Conservation (phyloP, 305 asterid species). For the Caryopteris hybrid region DNA sequence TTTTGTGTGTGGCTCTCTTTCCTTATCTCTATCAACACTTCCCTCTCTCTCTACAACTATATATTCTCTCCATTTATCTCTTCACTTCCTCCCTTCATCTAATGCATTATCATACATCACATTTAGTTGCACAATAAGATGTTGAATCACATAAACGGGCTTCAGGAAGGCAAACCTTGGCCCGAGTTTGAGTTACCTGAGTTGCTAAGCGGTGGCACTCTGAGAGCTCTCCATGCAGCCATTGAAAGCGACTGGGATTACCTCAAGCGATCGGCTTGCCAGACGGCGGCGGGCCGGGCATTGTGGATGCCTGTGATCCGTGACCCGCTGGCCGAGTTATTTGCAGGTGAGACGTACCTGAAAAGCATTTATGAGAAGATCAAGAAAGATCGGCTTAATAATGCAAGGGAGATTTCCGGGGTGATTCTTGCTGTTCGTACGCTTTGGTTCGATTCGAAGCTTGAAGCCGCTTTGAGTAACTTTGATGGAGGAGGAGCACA, state of each 20-base stretch:
- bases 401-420: constrained; percentile 82
- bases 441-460: constrained; percentile 82
- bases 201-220: constrained; percentile 39
- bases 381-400: constrained; percentile 65
- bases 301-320: constrained; percentile 70
- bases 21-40: constrained; percentile 52
- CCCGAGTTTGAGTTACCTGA: constrained; percentile 55
- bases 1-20: constrained; percentile 90
- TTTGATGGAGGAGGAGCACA: constrained; percentile 65
- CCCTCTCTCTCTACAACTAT: constrained; percentile 9
- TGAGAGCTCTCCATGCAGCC: constrained; percentile 54
- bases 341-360: constrained; percentile 78
- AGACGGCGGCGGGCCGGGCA: constrained; percentile 92
- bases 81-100: constrained; percentile 21
- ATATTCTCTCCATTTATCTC: constrained; percentile 11
- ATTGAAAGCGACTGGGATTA: constrained; percentile 74
- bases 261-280: constrained; percentile 70
- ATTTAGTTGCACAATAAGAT: constrained; percentile 31
- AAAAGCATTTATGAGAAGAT: constrained; percentile 71
- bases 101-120: neutral
- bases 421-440: constrained; percentile 86
- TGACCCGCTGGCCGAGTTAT: constrained; percentile 77
- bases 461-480: constrained; percentile 72
- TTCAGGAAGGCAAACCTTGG: constrained; percentile 43
- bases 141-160: constrained; percentile 47